These are phyloP conservation scores for Fraxinus greggii DNA, from an alignment of 305 asterid genomes.

Conservation along the genomic window DNA sequence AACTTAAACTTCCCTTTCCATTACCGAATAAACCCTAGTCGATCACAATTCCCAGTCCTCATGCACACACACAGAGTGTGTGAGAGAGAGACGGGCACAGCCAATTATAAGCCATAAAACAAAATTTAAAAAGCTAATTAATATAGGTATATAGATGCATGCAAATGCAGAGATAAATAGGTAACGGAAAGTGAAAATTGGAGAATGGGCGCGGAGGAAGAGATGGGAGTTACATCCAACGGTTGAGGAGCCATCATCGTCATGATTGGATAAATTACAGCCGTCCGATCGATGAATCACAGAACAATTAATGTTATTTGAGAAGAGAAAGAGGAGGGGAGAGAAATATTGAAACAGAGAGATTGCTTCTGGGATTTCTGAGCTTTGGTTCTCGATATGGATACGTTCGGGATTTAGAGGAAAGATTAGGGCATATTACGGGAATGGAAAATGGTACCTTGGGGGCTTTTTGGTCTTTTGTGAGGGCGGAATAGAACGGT, in stretches of 20 bases:
- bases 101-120: not conserved
- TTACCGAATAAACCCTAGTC: not conserved
- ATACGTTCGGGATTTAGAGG: not conserved
- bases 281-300: constrained; percentile 3
- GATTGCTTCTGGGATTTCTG: not conserved
- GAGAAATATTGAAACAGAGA: not conserved
- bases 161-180: not conserved
- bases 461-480: not conserved
- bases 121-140: not conserved
- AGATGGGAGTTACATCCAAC: not conserved
- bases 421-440: not conserved
- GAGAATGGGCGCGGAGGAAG: not conserved
- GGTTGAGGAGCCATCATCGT: constrained; percentile 7
- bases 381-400: not conserved
- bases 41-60: not conserved
- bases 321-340: not conserved
- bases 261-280: not conserved
- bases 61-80: no score
- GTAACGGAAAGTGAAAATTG: not conserved
- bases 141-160: not conserved
- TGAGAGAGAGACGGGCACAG: not conserved
- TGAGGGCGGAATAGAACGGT: not conserved
- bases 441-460: not conserved
- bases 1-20: not conserved
- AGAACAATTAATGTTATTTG: not conserved